Evolutionary conservation across 2,329 filamentous ascomycete genomes (phyloP).

Genomic region (Metarhizium anisopliae): DNA sequence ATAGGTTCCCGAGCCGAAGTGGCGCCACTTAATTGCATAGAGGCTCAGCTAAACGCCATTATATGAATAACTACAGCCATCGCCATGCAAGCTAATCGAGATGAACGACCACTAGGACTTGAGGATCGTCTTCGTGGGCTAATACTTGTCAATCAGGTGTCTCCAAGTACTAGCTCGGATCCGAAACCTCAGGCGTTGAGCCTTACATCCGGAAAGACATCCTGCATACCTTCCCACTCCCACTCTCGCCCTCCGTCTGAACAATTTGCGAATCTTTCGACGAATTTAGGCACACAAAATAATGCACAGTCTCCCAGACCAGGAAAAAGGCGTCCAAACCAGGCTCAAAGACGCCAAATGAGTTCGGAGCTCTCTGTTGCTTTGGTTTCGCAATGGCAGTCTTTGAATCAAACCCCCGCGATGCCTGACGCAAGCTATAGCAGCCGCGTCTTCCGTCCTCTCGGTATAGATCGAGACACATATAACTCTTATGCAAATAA

Average conservation of each 20-base stretch:
- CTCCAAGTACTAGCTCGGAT: background rate
- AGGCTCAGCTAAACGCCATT: background rate
- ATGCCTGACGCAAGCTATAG: background rate
- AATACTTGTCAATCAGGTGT: slow-evolving; percentile 43
- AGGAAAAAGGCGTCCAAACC: slow-evolving; percentile 31
- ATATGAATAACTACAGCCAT: background rate
- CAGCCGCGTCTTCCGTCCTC: background rate
- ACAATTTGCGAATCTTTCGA: background rate
- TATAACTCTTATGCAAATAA: background rate
- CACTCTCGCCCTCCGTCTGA: background rate
- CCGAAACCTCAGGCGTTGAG: background rate
- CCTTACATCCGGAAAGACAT: background rate
- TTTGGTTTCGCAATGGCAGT: slow-evolving; percentile 32
- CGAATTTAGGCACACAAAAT: slow-evolving; percentile 3
- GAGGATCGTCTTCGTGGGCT: slow-evolving; percentile 52
- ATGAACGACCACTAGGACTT: slow-evolving; percentile 21
- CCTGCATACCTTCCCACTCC: background rate
- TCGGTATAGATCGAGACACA: background rate
- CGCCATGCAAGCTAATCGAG: background rate
- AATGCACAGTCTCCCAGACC: slow-evolving; percentile 9
- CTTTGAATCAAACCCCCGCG: background rate
- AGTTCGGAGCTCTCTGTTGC: slow-evolving; percentile 49
- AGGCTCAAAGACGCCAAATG: slow-evolving; percentile 56
- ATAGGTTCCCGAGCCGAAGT: background rate
- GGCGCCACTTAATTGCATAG: background rate